These are phyloP conservation scores for Cryptosporidium canis DNA, from an alignment of 169 alveolate species.

Conservation along the genomic window DNA sequence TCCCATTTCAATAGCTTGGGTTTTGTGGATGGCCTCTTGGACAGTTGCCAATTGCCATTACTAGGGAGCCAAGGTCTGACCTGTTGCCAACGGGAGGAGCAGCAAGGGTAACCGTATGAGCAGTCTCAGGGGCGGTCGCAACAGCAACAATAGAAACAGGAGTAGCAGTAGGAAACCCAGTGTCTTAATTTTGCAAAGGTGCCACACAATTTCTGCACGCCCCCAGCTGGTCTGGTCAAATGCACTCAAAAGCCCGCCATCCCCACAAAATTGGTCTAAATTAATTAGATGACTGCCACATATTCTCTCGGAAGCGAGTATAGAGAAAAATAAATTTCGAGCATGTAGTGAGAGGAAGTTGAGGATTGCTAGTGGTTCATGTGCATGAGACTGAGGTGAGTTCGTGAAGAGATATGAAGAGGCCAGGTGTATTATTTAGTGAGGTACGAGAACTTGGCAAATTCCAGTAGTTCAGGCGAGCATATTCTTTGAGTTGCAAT, in stretches of 20 bases:
- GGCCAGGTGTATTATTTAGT: background rate
- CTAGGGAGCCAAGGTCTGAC: no score
- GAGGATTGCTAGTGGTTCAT: background rate
- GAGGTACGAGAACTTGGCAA: background rate
- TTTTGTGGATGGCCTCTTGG: no score
- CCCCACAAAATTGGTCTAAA: background rate
- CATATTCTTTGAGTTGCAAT: background rate
- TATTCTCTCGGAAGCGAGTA: slow-evolving; percentile 1
- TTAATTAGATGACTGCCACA: background rate
- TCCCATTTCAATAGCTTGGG: no score
- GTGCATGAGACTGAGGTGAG: background rate
- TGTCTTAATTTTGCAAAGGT: no score
- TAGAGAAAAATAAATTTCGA: slow-evolving; percentile 7
- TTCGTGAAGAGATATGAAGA: background rate
- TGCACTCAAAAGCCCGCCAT: background rate
- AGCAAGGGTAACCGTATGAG: no score
- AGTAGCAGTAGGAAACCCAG: no score
- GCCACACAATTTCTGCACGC: no score
- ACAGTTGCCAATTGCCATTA: no score
- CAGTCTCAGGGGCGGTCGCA: no score
- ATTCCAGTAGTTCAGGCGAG: background rate
- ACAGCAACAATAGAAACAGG: no score
- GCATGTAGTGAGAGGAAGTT: background rate
- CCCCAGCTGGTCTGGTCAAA: no score
- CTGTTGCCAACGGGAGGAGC: no score